Base-by-base conservation (phyloP, 2,329 filamentous ascomycete species). In the Aspergillus japonicus region DNA sequence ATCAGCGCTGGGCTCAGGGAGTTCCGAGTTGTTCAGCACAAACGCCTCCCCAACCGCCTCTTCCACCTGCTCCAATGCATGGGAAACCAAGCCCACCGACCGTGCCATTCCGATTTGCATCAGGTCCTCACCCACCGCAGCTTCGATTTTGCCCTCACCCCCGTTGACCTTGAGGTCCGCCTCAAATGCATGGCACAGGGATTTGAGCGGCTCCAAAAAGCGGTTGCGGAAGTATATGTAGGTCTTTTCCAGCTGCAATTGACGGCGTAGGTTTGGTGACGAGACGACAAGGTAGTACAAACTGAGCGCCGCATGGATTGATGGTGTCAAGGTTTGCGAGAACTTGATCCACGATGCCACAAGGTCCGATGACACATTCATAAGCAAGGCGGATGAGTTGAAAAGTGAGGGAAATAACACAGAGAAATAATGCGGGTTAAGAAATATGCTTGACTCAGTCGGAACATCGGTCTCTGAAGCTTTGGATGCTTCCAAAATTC, bases 281-380 rank as follows among this genome's bases (percentile, higher is more conserved):
- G 78, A 78, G 2, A 85, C 72, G 0, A 87, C 73, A 0, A 87
- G 71, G 66, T 84, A 86, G 65, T 86, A 82, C n/a, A 87, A 80
- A 63, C 83, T 87, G 33, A 87, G 75, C 0, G 80, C 78, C 0
- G 83, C 80, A 24, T 86, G 80, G 62, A 84, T 82, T 66, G 84
- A 83, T 2, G 75, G 69, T 2, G 71, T 69, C 19, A 74, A 55
- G 1, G 78, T 78, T 39, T 84, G 73, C 21, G 84, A 82, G 42
- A 81, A 79, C 23, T 78, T 76, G 65, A 84, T 81, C 56, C 79
- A 80, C 60, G 77, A 78, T 2, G 73, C 67, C 11, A 77, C 75
- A 31, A 76, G 64, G 50, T 71, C 69, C 4, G 75, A 64, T 0
- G 76, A 72, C 6, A 75, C 69, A 3, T 73, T 69, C 10, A 77